Evolutionary conservation across 257 asterid genomes (phyloP), one percentile per base, ranked within the genome.

Genomic region (Solanum pinnatisectum): DNA sequence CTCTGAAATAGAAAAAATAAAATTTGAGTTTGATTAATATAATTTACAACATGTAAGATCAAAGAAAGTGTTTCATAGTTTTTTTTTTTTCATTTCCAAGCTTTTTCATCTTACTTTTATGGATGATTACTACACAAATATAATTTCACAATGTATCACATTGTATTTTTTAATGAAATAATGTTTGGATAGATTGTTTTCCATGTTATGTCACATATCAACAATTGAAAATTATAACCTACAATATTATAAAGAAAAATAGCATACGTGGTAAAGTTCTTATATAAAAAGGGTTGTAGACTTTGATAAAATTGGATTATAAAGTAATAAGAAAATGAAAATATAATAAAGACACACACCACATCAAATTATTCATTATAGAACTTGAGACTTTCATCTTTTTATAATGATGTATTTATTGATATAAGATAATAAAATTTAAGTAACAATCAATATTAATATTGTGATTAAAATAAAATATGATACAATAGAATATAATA

Each of bases 1-100:
- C 88, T 84, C 94, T 93, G 91, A 70, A 36, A 70, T 25, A 25
- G 9, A 25, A 67, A 25, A 67, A 25, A 0, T 12, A 63, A 63
- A 63, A 67, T 25, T 11, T 25, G 15, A 5, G 14, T 67, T 5
- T 14, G 4, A 67, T 67, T 13, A 12, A 27, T 67, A 1, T 13
- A 67, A 67, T 46, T 25, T 7, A 25, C 9, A 67, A 20, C 33
- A 25, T 12, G 10, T 5, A 2, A 2, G 73, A 60, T 60, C 0
- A 60, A n/a, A 60, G 3, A 60, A 60, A 8, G 1, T 1, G 73
- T 3, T 22, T 60, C 27, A n/a, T 22, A 9, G 14, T 22, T 7
- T 46, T 60, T 27, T 70, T 27, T 70, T 33, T 84, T 76, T 36
- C 32, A 37, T 42, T 18, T 23, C 18, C 25, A 76, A 56, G 8